Base-by-base conservation (phyloP, 1,284 basidiomycete genomes). In the Cerrena zonata region DNA sequence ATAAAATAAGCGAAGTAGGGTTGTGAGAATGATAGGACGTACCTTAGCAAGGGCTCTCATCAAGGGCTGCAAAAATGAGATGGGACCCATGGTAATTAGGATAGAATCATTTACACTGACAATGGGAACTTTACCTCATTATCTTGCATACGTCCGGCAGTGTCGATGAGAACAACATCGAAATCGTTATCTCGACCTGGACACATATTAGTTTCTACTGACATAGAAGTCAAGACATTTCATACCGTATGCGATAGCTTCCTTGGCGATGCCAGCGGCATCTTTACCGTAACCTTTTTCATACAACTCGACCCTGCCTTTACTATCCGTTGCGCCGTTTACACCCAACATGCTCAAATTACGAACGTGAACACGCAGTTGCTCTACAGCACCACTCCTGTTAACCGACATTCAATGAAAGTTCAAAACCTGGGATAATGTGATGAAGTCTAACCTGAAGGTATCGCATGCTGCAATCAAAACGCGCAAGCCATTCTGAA, bases 401-500 rank as follows among this genome's bases (percentile, higher is more conserved):
- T 23, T 49, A 15, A 21, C 25, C 19, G 5, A 4, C 19, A 43
- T 13, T 25, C 41, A 43, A 43, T 22, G n/a, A 45, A 25, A 23
- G 19, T 30, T 42, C 7, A 39, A 13, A 13, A 7, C 23, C 37
- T 12, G 38, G 34, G 27, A 21, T 44, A 42, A 49, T 53, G 41
- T 7, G 4, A 45, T 22, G 18, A 44, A 15, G 43, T 13, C 19
- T 45, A 71, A 34, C 78, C 94, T 77, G 76, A 99, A 99, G 2
- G 96, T 99, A 67, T 99, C 96, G 64, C 96, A 99, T 11, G 96
- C 96, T 23, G 96, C 96, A 60, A 99, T 98, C 56, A 99, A 77
- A 19, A 99, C 95, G 25, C 89, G 79, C 39, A 95, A 70, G 7
- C 88, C 86, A 64, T 99, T 99, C 70, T 99, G 95, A 44, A 99